These are phyloP conservation scores for Ascodesmis nigricans DNA, from an alignment of 495 filamentous ascomycete species.

Conservation along the genomic window DNA sequence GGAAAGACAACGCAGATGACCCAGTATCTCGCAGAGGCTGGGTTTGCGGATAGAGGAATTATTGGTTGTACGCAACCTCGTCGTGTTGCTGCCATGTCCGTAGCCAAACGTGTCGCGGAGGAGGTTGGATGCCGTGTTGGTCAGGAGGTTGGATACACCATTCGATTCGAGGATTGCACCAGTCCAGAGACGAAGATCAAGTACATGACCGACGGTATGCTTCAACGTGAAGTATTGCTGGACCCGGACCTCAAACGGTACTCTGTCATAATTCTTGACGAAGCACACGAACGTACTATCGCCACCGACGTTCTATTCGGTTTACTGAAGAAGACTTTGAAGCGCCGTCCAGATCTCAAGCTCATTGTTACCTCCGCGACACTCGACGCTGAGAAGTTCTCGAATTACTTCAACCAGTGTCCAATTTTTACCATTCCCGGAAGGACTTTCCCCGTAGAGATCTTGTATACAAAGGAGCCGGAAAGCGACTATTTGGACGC, in stretches of 20 bases:
- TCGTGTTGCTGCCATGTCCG: constrained; percentile 94
- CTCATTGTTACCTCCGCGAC: constrained; percentile 93
- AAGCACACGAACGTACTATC: constrained; percentile 96
- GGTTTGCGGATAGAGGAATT: constrained; percentile 65
- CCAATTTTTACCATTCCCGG: constrained; percentile 95
- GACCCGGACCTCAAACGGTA: constrained; percentile 76
- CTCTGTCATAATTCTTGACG: constrained; percentile 93
- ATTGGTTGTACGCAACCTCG: constrained; percentile 92
- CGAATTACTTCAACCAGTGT: constrained; percentile 77
- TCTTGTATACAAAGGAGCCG: constrained; percentile 82
- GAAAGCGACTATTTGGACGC: constrained; percentile 92
- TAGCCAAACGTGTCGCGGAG: constrained; percentile 89
- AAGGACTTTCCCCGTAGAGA: constrained; percentile 81
- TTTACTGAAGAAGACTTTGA: constrained; percentile 80
- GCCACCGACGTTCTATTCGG: constrained; percentile 90
- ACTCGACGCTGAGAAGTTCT: constrained; percentile 93
- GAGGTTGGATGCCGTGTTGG: constrained; percentile 85
- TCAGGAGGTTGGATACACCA: constrained; percentile 88
- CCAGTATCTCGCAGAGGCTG: constrained; percentile 86
- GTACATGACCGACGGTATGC: constrained; percentile 99
- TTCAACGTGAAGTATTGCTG: constrained; percentile 80
- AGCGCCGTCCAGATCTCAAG: constrained; percentile 65
- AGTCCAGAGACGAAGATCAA: constrained; percentile 83
- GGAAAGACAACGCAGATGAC: constrained; percentile 94
- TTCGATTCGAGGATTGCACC: constrained; percentile 91